Conservation (phyloP, 108 stramenopile genomes). For the Nitzschia palea region DNA sequence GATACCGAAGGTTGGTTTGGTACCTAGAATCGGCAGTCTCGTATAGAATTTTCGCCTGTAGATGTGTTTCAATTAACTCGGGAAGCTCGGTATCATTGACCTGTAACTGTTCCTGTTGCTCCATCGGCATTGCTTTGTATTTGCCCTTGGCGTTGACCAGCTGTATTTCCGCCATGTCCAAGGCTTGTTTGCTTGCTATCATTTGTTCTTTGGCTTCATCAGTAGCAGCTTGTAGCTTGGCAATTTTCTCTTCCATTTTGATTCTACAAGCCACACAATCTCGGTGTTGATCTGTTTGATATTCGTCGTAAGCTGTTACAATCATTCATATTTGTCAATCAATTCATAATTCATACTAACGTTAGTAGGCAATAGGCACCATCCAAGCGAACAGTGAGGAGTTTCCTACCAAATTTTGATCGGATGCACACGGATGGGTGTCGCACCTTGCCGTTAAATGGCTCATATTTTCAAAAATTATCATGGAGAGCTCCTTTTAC, state of each 20-base stretch:
- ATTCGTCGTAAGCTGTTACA: no score
- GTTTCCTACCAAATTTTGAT: no score
- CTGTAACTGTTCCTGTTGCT: slow-evolving; percentile 47
- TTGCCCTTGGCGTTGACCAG: slow-evolving; percentile 54
- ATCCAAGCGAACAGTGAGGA: no score
- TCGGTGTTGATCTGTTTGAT: no score
- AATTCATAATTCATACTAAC: no score
- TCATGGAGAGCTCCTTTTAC: no score
- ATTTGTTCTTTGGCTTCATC: slow-evolving; percentile 32
- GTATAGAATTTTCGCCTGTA: slow-evolving; percentile 42
- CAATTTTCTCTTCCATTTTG: slow-evolving; percentile 35
- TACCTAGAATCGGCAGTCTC: slow-evolving; percentile 48
- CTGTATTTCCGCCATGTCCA: slow-evolving; percentile 20
- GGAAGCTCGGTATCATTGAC: slow-evolving; percentile 72
- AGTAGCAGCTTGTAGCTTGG: slow-evolving; percentile 37
- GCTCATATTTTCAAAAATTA: no score
- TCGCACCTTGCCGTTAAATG: no score
- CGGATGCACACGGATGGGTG: no score
- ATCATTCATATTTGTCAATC: no score
- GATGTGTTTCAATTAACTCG: slow-evolving; percentile 52
- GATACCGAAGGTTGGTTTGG: slow-evolving; percentile 59
- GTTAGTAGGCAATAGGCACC: no score
- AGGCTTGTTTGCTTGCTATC: slow-evolving; percentile 11
- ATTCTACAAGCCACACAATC: no score
- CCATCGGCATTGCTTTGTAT: slow-evolving; percentile 33